Base-by-base conservation (phyloP, 805 yeast species). In the Barnettozyma populi region DNA sequence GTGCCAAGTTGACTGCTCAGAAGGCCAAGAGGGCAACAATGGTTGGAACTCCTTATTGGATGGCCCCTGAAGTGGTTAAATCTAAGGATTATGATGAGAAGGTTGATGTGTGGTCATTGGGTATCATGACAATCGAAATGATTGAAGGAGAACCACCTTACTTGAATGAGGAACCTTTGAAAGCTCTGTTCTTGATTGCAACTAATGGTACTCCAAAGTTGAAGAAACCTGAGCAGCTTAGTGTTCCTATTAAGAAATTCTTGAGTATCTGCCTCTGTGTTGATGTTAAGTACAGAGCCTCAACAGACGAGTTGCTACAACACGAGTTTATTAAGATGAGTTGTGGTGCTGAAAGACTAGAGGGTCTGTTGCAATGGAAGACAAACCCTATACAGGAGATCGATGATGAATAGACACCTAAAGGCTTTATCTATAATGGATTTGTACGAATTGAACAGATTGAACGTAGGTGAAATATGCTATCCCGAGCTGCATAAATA, bases 41-140 rank as follows among this genome's bases (percentile, higher is more conserved):
- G 95, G 99, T 94, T 18, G 99, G 99, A 32, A 94, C 99, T 0
- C 99, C 99, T 13, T 94, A 94, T 64, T 94, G 99, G 99, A 94
- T 94, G 99, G 99, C 99, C 0, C 99, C 99, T 1, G 99, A 94
- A 67, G 98, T 94, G 45, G 97, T 94, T 23, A 84, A 90, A 47
- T 84, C 95, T 54, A 89, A 90, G 64, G 97, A 90, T 60, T 94
- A 94, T 61, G 99, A 95, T 49, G 95, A 95, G 47, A 90, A 95
- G 63, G 97, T 94, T 31, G 99, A 94, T 66, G 87, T 95, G 45
- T 94, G 99, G 99, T 89, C 97, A 9, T 70, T 95, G 54, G 99
- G 99, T 55, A 95, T 94, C 56, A 94, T 94, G 98, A 82, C 90
- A 8, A 94, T 94, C 59, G 99, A 94, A 71, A 90, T 94, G 98